Evolutionary conservation across 805 yeast species (phyloP), one percentile per base, ranked within the genome.

Genomic region (Scheffersomyces ergatensis): DNA sequence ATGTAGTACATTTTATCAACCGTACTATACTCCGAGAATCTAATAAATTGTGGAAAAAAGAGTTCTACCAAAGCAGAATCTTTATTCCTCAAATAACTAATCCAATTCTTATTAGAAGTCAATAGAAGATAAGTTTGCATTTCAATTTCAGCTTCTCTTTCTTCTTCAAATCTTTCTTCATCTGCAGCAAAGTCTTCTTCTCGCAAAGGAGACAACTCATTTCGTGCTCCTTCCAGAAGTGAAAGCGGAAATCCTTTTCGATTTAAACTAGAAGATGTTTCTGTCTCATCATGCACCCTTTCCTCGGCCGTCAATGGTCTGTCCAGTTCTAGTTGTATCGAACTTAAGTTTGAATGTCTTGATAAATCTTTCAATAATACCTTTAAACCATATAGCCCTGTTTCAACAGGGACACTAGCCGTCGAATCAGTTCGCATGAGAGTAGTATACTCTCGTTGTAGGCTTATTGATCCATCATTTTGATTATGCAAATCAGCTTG

Each of bases 331-430:
- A 29, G 18, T 14, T 29, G 32, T 7, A 29, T 13, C 15, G 32
- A 29, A 29, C 11, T 29, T 29, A 29, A 29, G 15, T 35, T 37
- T n/a, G 67, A 45, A 36, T 63, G 65, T 21, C 46, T 50, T 17
- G 58, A 49, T 33, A 69, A 55, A 36, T 65, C 70, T 33, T 52
- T 55, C 20, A 69, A 48, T 16, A 69, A 53, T 14, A 57, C 48
- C 29, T 54, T 58, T 15, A 69, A 43, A 3, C 70, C 72, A 44
- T 55, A 64, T 3, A 65, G 50, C n/a, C 66, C 67, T 0, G 57
- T 44, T 23, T 39, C 47, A 3, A 47, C 44, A 2, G 54, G 50
- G 3, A 39, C 45, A 13, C 14, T 14, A 9, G 29, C 24, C 4
- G 33, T 27, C 4, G 25, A n/a, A 6, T 27, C 17, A 11, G 36